phyloP scores from a whole-genome alignment of 768 basidiomycete species.

The Tulasnella calospora region DNA sequence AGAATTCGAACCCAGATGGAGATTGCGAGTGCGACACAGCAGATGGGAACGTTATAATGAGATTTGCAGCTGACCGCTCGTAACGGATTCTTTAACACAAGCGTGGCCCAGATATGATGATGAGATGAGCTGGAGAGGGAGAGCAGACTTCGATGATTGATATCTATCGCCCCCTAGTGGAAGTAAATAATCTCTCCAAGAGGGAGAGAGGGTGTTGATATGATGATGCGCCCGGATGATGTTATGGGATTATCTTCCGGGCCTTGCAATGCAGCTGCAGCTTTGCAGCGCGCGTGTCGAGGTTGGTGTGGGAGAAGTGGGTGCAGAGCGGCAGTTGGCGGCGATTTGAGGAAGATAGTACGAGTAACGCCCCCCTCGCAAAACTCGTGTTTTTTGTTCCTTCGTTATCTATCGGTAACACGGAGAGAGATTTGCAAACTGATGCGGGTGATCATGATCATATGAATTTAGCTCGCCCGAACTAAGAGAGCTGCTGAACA shows the following conservation, averaged over 20 bases:
- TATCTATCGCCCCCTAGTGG: not conserved
- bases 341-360: not conserved
- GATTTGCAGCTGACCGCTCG: not conserved
- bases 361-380: too few species aligned
- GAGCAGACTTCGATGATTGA: not conserved
- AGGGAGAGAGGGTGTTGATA: not conserved
- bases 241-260: not conserved
- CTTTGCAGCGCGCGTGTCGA: too few species aligned
- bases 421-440: not conserved
- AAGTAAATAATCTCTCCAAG: not conserved
- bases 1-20: not conserved
- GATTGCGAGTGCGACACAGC: not conserved
- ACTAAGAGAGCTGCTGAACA: too few species aligned
- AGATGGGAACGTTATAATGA: not conserved
- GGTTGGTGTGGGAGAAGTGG: slow-evolving; percentile 6
- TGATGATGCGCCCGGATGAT: not conserved
- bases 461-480: not conserved
- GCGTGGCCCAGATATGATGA: not conserved
- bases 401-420: not conserved
- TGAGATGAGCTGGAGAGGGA: not conserved
- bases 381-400: not conserved
- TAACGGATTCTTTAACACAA: not conserved
- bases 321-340: slow-evolving; percentile 11
- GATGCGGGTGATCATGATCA: slow-evolving; percentile 1
- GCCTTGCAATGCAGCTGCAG: too few species aligned